Conservation (phyloP, 1,284 basidiomycete species). For the Stygiomarasmius scandens region DNA sequence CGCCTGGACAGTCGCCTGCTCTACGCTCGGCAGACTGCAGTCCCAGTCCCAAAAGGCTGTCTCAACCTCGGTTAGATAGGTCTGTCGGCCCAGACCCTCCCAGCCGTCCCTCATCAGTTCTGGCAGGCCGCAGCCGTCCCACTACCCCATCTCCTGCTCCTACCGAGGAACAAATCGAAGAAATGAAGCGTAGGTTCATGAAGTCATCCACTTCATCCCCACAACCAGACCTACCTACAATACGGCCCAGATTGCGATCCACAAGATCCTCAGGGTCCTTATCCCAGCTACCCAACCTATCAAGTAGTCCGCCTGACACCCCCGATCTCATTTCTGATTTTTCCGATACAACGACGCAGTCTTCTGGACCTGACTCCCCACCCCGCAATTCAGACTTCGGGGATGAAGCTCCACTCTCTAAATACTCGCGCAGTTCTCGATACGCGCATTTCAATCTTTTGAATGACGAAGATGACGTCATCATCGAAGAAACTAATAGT, state of each 20-base stretch:
- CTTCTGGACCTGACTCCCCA: conserved; percentile 58
- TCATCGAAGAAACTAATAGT: conserved; percentile 34
- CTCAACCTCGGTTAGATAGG: conserved; percentile 9
- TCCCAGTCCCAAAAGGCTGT: conserved; percentile 30
- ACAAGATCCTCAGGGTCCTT: conserved; percentile 29
- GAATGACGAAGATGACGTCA: conserved; percentile 26
- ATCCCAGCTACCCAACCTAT: conserved; percentile 17
- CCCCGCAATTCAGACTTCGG: conserved; percentile 31
- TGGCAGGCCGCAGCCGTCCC: background rate
- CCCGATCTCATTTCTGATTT: conserved; percentile 65
- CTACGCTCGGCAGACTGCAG: conserved; percentile 25
- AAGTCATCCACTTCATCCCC: conserved; percentile 33
- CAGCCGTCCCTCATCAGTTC: background rate
- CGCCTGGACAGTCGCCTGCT: conserved; percentile 19
- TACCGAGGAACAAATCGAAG: conserved; percentile 57
- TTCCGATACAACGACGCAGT: conserved; percentile 59
- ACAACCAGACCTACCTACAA: conserved; percentile 23
- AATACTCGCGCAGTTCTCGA: conserved; percentile 21
- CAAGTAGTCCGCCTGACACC: conserved; percentile 31
- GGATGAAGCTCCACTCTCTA: conserved; percentile 27
- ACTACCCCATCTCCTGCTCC: conserved; percentile 28
- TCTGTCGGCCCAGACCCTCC: background rate
- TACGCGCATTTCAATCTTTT: conserved; percentile 29
- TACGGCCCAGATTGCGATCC: conserved; percentile 23
- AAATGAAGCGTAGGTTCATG: conserved; percentile 66